Base-by-base conservation (phyloP, 2,329 filamentous ascomycete genomes). In the Penicillium sp. region DNA sequence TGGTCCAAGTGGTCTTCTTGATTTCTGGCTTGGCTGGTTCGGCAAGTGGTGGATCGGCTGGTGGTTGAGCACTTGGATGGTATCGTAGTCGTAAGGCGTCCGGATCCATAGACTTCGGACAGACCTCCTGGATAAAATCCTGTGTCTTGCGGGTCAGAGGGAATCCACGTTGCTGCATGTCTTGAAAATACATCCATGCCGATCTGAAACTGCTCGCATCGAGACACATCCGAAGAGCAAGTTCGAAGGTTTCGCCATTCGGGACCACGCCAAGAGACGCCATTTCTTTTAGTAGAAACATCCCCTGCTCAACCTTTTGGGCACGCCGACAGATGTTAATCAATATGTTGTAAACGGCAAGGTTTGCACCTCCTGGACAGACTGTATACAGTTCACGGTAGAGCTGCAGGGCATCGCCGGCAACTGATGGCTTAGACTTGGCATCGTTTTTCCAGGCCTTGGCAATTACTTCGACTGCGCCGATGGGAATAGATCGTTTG, bases 221-320 rank as follows among this genome's bases (percentile, higher is more conserved):
- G 4, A 83, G 60, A 63, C 85, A 88, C 39, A 85, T 77, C 11
- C 85, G 67, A 14, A 88, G 80, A 10, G 89, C 72, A 4, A 81
- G 76, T 60, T 88, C 85, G 60, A 88, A 88, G 0, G 86, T 88
- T 16, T 80, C 60, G n/a, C 72, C 66, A 55, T 86, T 78, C 0
- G 87, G 84, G 14, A 75, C 63, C 24, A 88, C 71, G 7, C 75
- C 74, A 8, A 86, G 71, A 9, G 80, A 76, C 5, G 81, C 75
- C 81, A 89, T 86, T 64, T 89, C 86, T 14, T 80, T 77, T 9
- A 84, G 80, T 2, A 88, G 71, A 64, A 85, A 87, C 71, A 86
- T 84, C 40, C 84, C 84, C 5, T 81, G 72, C 33, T 82, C 76
- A 53, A 83, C 82, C 52, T 80, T 77, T 6, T 67, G 65, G 58